Base-by-base conservation (phyloP, 164 flowering plant genomes). In the Dillenia turbinata region DNA sequence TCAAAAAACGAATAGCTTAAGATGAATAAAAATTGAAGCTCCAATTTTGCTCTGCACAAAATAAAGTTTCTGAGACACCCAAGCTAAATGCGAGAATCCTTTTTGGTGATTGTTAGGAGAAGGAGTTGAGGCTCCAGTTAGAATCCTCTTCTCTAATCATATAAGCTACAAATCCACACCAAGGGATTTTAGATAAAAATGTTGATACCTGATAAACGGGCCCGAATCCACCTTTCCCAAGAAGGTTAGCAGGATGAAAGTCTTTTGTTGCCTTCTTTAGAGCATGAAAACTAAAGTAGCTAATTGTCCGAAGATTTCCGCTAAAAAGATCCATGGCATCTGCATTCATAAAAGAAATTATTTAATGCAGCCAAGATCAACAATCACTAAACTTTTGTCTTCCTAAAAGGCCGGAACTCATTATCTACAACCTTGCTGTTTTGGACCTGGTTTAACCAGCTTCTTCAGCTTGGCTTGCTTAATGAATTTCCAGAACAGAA, bases 171-270 rank as follows among this genome's bases (percentile, higher is more conserved):
- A 33, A 33, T 33, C 5, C 6, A 33, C 7, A 33, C 40, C 40
- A 33, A 33, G 40, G 5, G 40, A 33, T 33, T 33, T 33, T 33
- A 33, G 7, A 7, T 33, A 4, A 33, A 33, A 5, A 48, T 44
- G 56, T 16, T 54, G 19, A 12, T 81, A 87, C 90, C 87, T 72
- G 65, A 67, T 77, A 83, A 8, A 88, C 94, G 11, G 89, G 87
- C 5, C 94, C 94, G 56, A 85, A 88, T 69, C 90, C 94, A 33
- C 94, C 94, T 59, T 78, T 68, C 47, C 90, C 94, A 24, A 88
- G 85, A 66, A 76, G 79, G 66, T 88, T 75, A 46, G 14, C 44
- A 10, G 73, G 72, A 54, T 82, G 68, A 62, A 88, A 88, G 63
- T 84, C 85, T 68, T 78, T 81, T 44, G 94, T 88, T 40, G 88